Evolutionary conservation across 2,329 filamentous ascomycete species (phyloP), one percentile per base, ranked within the genome.

Genomic region (Huntiella abstrusa): DNA sequence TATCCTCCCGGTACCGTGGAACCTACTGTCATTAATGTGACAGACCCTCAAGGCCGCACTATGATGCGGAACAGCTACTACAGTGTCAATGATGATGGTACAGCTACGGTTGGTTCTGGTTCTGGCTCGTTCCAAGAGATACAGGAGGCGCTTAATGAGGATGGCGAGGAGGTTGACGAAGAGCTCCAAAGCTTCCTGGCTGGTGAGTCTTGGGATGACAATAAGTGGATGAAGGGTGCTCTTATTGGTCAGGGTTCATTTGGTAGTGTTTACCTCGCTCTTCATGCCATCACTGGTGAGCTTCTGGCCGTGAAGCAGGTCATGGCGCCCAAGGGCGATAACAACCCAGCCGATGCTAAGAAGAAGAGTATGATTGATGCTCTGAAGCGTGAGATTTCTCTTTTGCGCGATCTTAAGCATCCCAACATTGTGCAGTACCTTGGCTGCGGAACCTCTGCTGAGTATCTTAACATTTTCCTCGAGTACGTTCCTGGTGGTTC

Each of bases 321-420:
- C 45, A 86, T 96, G 63, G 75, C 92, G 47, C 87, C 87, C 3
- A 81, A 73, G 2, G 80, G 82, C 22, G 76, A 78, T 47, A 81
- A 83, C 59, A 84, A 80, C 55, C 78, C 83, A 58, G 83, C 78
- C 53, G 91, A 96, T 58, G 74, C 82, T 50, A 83, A 83, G 60
- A 98, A 96, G 71, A 93, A 92, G 66, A 84, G 78, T 66, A 98
- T 98, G 91, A 88, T 98, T 51, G 85, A 93, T 54, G 91, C 91
- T 1, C 70, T 98, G 45, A 95, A 96, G 67, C 84, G 88, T 55
- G 91, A 98, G 64, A 98, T 98, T 59, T 83, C 82, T 51, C 75
- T 98, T 45, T 71, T 98, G 36, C 83, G 91, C 52, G 91, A 95
- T 54, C 76, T 98, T 43, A 86, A 92, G 57, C 91, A 98, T 58